These are phyloP conservation scores for Stemphylium vesicarium DNA, from an alignment of 2,329 filamentous ascomycete species.

Conservation along the genomic window DNA sequence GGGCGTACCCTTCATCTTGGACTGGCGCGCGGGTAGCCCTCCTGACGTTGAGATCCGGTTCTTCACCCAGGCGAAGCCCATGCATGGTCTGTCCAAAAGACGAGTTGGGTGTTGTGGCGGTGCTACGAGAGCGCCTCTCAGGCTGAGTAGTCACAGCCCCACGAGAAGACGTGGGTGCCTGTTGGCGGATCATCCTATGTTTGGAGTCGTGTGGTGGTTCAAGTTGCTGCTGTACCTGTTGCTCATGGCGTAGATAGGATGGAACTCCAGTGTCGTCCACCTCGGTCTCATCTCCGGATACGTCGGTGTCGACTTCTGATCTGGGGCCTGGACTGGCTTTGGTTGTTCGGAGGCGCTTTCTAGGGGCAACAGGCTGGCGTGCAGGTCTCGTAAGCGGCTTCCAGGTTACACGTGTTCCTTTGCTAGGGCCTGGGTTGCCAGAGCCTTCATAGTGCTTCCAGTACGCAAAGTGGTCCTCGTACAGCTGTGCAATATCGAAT, in stretches of 20 bases:
- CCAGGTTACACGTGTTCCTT: conserved; percentile 35
- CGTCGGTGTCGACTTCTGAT: conserved; percentile 8
- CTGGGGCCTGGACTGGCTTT: neutral
- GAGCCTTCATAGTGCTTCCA: conserved; percentile 33
- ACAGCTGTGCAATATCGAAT: conserved; percentile 35
- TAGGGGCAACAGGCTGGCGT: conserved; percentile 9
- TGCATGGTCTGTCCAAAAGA: conserved; percentile 19
- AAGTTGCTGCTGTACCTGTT: neutral
- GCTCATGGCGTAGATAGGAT: neutral
- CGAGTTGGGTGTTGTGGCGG: neutral
- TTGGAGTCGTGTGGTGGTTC: neutral
- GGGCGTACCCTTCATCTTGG: neutral
- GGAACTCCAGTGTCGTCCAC: conserved; percentile 21
- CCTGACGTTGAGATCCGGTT: conserved; percentile 21
- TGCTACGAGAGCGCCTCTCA: neutral
- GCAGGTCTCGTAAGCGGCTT: conserved; percentile 26
- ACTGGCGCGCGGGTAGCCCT: conserved; percentile 3
- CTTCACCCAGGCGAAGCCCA: conserved; percentile 7
- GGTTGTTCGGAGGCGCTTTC: conserved; percentile 20
- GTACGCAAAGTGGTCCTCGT: conserved; percentile 39
- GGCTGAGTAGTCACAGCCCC: neutral
- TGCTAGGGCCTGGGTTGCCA: conserved; percentile 23
- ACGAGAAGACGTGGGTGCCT: neutral
- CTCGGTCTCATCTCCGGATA: conserved; percentile 31
- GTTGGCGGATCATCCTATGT: neutral